These are phyloP conservation scores for Halophytophthora polymorphica DNA, from an alignment of 352 stramenopile species.

Conservation along the genomic window DNA sequence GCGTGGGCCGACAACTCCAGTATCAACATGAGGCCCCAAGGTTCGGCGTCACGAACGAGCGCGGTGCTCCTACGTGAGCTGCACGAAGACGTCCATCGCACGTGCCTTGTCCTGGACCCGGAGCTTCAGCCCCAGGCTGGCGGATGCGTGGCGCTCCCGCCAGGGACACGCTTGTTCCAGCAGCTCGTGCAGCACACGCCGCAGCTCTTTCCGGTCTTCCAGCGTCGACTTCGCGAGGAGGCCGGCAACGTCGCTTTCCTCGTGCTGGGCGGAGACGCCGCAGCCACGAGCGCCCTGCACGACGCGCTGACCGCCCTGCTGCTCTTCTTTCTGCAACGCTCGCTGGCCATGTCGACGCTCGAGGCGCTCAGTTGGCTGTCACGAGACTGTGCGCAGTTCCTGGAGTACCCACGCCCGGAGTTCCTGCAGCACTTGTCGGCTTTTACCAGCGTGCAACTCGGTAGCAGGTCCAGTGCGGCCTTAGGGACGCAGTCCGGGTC, in stretches of 20 bases:
- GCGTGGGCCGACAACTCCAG: conserved; percentile 20
- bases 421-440: conserved; percentile 31
- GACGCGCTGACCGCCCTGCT: conserved; percentile 30
- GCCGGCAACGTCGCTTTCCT: conserved; percentile 39
- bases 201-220: conserved; percentile 37
- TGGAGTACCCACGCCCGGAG: conserved; percentile 22
- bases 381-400: conserved; percentile 27
- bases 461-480: conserved; percentile 11
- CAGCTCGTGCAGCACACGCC: conserved; percentile 38
- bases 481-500: not conserved
- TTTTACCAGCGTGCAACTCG: conserved; percentile 10
- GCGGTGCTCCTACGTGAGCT: conserved; percentile 23
- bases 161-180: conserved; percentile 22
- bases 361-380: conserved; percentile 30
- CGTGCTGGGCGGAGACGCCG: conserved; percentile 20
- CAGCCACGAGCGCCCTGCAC: conserved; percentile 18
- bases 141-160: not conserved
- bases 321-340: conserved; percentile 46
- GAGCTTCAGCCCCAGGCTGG: not conserved
- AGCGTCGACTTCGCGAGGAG: conserved; percentile 43
- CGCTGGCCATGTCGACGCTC: conserved; percentile 22
- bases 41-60: not conserved
- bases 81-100: conserved; percentile 35
- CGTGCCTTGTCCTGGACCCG: conserved; percentile 27
- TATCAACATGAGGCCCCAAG: not conserved